Percentiles rank a stretch among this genome's conserved stretches.
phyloP scores from a whole-genome alignment of 2,329 filamentous ascomycete genomes.

The Xylaria digitata region DNA sequence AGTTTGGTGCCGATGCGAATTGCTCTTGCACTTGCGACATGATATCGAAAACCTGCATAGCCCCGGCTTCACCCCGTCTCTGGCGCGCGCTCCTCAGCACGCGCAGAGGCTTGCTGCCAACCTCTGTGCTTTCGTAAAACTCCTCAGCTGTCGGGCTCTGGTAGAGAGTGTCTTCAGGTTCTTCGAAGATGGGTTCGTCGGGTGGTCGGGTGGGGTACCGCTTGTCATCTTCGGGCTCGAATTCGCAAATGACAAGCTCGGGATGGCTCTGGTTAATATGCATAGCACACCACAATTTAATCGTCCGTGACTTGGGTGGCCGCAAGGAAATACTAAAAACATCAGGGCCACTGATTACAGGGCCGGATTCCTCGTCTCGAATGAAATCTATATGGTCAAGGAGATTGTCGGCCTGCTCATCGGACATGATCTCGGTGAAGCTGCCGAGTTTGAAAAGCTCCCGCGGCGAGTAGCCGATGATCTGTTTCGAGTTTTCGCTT shows the following conservation, averaged over 20 bases:
- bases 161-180: slow-evolving; percentile 78
- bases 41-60: slow-evolving; percentile 91
- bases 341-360: slow-evolving; percentile 80
- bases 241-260: slow-evolving; percentile 84
- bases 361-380: slow-evolving; percentile 82
- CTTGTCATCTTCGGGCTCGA: slow-evolving; percentile 84
- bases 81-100: slow-evolving; percentile 80
- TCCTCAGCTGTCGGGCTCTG: slow-evolving; percentile 80
- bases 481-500: slow-evolving; percentile 81
- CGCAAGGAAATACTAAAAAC: slow-evolving; percentile 83
- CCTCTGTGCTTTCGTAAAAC: slow-evolving; percentile 78
- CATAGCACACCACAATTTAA: slow-evolving; percentile 88
- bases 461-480: slow-evolving; percentile 81
- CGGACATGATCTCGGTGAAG: slow-evolving; percentile 85
- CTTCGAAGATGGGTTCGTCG: slow-evolving; percentile 68
- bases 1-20: slow-evolving; percentile 74
- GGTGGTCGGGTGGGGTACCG: slow-evolving; percentile 73
- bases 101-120: slow-evolving; percentile 79
- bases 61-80: slow-evolving; percentile 79
- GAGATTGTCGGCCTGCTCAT: slow-evolving; percentile 85
- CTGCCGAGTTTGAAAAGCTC: slow-evolving; percentile 79
- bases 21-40: slow-evolving; percentile 94
- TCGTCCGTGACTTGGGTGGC: slow-evolving; percentile 62
- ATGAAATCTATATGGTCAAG: slow-evolving; percentile 91
- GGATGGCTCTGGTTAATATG: slow-evolving; percentile 77